Evolutionary conservation across 768 basidiomycete genomes (phyloP).

Genomic region (Lyophyllum semitale): DNA sequence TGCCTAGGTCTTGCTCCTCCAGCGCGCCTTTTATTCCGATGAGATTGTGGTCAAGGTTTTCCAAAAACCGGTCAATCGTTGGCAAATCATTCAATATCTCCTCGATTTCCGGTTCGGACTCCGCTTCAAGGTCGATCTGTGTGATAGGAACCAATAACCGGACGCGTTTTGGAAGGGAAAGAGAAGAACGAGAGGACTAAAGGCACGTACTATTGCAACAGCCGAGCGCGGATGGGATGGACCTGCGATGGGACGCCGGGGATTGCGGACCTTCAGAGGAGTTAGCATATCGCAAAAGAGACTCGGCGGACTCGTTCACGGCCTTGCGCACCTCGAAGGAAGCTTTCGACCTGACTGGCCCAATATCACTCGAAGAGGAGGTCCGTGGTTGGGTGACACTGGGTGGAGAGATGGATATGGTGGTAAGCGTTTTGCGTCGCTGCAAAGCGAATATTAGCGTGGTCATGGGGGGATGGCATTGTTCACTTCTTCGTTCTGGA

Average conservation of each 20-base stretch:
- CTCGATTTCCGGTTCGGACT: not conserved
- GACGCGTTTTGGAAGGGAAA: too few species aligned
- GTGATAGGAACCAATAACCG: too few species aligned
- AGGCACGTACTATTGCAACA: not conserved
- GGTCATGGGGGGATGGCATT: too few species aligned
- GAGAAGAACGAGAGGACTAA: too few species aligned
- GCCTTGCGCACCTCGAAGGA: not conserved
- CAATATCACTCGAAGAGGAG: too few species aligned
- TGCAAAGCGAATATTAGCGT: too few species aligned
- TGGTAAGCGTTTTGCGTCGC: too few species aligned
- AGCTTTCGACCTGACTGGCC: too few species aligned
- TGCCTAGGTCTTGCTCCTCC: conserved; percentile 5
- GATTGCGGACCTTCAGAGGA: not conserved
- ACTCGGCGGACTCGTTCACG: too few species aligned
- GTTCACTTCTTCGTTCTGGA: too few species aligned
- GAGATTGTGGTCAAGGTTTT: conserved; percentile 8
- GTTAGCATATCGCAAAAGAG: not conserved
- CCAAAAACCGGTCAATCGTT: not conserved
- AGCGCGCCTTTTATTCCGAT: not conserved
- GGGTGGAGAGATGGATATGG: too few species aligned
- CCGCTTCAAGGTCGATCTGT: not conserved
- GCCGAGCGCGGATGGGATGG: not conserved
- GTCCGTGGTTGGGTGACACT: too few species aligned
- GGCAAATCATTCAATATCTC: not conserved
- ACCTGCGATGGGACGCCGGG: not conserved